Conservation (phyloP, 805 yeast genomes). For the Metschnikowia baotianmanensis region DNA sequence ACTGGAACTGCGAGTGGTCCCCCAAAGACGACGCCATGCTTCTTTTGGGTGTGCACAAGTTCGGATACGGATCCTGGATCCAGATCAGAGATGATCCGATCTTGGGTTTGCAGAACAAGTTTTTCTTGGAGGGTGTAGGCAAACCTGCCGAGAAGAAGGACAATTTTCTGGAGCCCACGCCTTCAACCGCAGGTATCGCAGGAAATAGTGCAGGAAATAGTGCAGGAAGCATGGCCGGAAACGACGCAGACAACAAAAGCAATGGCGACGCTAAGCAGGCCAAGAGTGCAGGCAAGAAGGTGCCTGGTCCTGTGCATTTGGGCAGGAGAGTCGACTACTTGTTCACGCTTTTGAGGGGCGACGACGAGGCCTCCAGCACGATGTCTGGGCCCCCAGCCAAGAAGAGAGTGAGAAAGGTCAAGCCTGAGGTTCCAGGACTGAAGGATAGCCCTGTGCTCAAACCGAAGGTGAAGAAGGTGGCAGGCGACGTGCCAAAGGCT, state of each 20-base stretch:
- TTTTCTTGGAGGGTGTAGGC: constrained; percentile 55
- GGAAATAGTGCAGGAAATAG: too few relatives aligned
- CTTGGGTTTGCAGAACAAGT: constrained; percentile 78
- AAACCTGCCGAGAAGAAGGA: constrained; percentile 17
- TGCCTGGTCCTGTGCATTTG: constrained; percentile 90
- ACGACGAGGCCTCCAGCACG: constrained; percentile 30
- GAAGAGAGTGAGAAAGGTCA: constrained; percentile 21
- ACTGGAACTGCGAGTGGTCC: constrained; percentile 90
- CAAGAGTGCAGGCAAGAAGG: constrained; percentile 42
- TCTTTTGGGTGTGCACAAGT: constrained; percentile 81
- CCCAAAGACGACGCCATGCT: constrained; percentile 82
- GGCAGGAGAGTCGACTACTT: constrained; percentile 90
- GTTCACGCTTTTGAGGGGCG: constrained; percentile 65
- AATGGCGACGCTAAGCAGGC: constrained; percentile 14
- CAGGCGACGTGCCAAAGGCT: constrained; percentile 15
- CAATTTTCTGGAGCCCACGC: constrained; percentile 1
- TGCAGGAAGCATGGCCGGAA: too few relatives aligned
- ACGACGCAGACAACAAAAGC: constrained; percentile 12
- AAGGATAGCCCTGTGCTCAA: constrained; percentile 2
- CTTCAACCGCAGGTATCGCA: neutral
- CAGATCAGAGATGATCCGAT: constrained; percentile 95
- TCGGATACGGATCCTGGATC: constrained; percentile 95
- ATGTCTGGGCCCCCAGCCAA: constrained; percentile 13
- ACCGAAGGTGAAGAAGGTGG: constrained; percentile 11
- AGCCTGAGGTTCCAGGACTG: constrained; percentile 12